Evolutionary conservation across 257 asterid genomes (phyloP).

Genomic region (Thymus quinquecostatus): DNA sequence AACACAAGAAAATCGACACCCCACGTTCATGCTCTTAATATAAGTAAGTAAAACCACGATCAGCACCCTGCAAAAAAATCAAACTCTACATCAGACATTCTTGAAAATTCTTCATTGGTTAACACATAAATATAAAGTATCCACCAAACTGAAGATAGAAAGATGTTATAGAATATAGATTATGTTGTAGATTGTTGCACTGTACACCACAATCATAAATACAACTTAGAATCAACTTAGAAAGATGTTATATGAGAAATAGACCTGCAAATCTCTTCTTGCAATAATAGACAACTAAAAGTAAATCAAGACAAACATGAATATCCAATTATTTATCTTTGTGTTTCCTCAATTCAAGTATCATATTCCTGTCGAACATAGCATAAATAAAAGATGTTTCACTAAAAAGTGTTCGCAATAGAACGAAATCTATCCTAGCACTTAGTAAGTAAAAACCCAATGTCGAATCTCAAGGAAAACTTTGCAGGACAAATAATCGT

Average conservation of each 20-base stretch:
- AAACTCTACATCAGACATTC: slow-evolving; percentile 31
- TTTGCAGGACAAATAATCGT: too few relatives aligned
- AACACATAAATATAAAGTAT: neutral
- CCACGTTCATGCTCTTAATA: too few relatives aligned
- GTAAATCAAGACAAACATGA: slow-evolving; percentile 3
- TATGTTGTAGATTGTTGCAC: slow-evolving; percentile 63
- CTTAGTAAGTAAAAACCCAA: too few relatives aligned
- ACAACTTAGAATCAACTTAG: slow-evolving; percentile 58
- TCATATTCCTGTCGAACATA: neutral
- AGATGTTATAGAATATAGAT: slow-evolving; percentile 29
- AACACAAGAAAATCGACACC: too few relatives aligned
- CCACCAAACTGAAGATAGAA: slow-evolving; percentile 4
- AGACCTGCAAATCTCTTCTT: slow-evolving; percentile 95
- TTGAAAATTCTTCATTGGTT: slow-evolving; percentile 13
- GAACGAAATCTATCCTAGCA: too few relatives aligned
- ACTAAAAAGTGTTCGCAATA: too few relatives aligned
- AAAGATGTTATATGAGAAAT: slow-evolving; percentile 61
- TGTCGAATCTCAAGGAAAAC: too few relatives aligned
- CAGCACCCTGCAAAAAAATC: slow-evolving; percentile 74
- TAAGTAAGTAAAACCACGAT: too few relatives aligned
- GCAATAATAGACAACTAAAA: slow-evolving; percentile 32
- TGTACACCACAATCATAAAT: slow-evolving; percentile 75
- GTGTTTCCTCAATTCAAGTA: slow-evolving; percentile 16
- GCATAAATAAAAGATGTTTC: too few relatives aligned
- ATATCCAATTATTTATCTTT: slow-evolving; percentile 22